These are phyloP conservation scores for Nasturtium officinale DNA, from an alignment of 345 rosid species.

Conservation along the genomic window DNA sequence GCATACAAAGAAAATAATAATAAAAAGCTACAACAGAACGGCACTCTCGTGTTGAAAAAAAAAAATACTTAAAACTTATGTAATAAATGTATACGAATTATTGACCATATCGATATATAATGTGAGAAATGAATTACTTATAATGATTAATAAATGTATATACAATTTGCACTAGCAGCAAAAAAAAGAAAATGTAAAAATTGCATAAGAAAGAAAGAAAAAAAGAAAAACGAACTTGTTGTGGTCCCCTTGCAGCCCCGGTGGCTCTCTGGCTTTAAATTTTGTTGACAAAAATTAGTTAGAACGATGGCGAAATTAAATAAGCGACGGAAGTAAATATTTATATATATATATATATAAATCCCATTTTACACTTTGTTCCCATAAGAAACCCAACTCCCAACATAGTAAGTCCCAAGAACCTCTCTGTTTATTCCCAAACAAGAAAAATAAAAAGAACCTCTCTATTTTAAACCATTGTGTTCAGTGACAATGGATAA, in stretches of 20 bases:
- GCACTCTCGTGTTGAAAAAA: neutral
- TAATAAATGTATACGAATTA: too few species aligned
- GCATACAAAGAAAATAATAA: neutral
- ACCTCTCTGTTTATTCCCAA: neutral
- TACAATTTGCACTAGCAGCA: neutral
- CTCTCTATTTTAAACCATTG: neutral
- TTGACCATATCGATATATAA: neutral
- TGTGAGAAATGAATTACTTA: neutral
- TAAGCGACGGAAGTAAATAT: constrained; percentile 1
- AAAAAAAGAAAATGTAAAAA: too few species aligned
- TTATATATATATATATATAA: neutral
- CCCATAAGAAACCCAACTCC: constrained; percentile 18
- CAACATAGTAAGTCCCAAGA: neutral
- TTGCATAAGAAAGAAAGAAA: neutral
- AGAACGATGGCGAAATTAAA: constrained; percentile 11
- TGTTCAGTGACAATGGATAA: too few species aligned
- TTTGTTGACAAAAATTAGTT: neutral
- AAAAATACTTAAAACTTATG: neutral
- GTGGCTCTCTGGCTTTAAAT: neutral
- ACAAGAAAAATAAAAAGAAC: neutral
- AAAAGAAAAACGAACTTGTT: neutral
- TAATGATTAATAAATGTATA: neutral
- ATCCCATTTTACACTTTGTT: neutral
- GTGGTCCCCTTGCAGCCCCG: neutral
- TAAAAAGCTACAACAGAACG: neutral